These are phyloP conservation scores for Hyphopichia fennica DNA, from an alignment of 1,139 yeast genomes.

Conservation along the genomic window DNA sequence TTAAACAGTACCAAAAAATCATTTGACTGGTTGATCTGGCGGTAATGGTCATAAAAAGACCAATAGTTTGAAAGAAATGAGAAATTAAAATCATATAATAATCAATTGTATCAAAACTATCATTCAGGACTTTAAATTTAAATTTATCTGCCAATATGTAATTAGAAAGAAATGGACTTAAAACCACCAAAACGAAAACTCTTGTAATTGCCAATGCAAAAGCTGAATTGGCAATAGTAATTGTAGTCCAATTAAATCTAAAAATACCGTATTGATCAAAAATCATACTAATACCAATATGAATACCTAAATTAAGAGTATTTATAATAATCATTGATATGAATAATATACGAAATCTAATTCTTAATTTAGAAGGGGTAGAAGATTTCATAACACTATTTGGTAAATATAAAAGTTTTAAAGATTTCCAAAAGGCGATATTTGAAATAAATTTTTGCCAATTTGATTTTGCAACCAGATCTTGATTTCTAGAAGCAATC, in stretches of 20 bases:
- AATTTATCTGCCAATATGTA: slow-evolving; percentile 23
- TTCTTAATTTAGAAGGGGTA: slow-evolving; percentile 10
- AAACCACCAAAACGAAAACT: slow-evolving; percentile 31
- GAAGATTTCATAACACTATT: slow-evolving; percentile 24
- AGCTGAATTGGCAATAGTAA: slow-evolving; percentile 57
- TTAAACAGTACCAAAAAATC: slow-evolving; percentile 25
- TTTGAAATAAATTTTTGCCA: not conserved
- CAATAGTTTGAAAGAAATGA: slow-evolving; percentile 15
- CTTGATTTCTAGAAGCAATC: slow-evolving; percentile 11
- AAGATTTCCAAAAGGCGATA: slow-evolving; percentile 52
- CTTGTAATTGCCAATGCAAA: slow-evolving; percentile 52
- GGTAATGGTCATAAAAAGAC: slow-evolving; percentile 28
- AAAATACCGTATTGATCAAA: slow-evolving; percentile 57
- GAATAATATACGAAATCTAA: slow-evolving; percentile 7
- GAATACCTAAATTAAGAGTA: slow-evolving; percentile 1
- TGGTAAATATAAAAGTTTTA: slow-evolving; percentile 42
- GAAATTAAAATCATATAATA: slow-evolving; percentile 23
- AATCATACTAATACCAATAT: slow-evolving; percentile 42
- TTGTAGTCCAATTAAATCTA: slow-evolving; percentile 59
- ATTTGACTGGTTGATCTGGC: slow-evolving; percentile 14
- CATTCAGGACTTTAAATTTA: slow-evolving; percentile 34
- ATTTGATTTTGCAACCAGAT: not conserved
- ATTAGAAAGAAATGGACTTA: slow-evolving; percentile 35
- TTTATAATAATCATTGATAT: not conserved
- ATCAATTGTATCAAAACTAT: slow-evolving; percentile 57